Evolutionary conservation across 2,329 filamentous ascomycete genomes (phyloP).

Genomic region (Alternaria triticimaculans): DNA sequence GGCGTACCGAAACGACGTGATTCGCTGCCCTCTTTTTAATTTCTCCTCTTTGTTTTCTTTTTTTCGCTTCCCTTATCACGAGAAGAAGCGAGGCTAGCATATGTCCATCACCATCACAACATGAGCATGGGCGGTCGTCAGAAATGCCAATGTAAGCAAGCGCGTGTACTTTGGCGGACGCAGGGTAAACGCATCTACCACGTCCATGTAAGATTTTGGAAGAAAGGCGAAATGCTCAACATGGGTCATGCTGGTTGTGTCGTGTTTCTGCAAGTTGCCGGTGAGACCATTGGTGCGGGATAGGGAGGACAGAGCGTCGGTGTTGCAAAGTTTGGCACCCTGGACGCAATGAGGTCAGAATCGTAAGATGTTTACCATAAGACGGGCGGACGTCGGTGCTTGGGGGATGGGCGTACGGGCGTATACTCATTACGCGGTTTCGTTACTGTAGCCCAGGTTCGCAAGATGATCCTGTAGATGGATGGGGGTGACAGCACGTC

Average conservation of each 20-base stretch:
- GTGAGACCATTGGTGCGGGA: not conserved
- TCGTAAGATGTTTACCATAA: conserved; percentile 1
- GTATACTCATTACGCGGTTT: not conserved
- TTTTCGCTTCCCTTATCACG: not conserved
- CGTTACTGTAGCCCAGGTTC: not conserved
- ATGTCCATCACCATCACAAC: not conserved
- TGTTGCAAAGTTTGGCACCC: not conserved
- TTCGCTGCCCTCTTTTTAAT: not conserved
- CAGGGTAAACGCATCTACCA: not conserved
- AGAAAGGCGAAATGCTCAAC: not conserved
- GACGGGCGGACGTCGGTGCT: not conserved
- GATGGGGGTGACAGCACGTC: not conserved
- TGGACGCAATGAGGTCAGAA: not conserved
- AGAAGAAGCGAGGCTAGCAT: not conserved
- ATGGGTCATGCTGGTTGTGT: not conserved
- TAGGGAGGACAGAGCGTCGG: not conserved
- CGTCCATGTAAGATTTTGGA: not conserved
- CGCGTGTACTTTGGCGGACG: not conserved
- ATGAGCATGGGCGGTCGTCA: not conserved
- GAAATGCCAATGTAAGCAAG: not conserved
- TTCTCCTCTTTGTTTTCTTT: not conserved
- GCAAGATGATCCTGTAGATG: not conserved
- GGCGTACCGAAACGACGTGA: not conserved
- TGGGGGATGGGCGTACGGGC: not conserved
- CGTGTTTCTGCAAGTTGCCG: not conserved